Evolutionary conservation across 257 asterid species (phyloP).

Genomic region (Solanum bukasovii): DNA sequence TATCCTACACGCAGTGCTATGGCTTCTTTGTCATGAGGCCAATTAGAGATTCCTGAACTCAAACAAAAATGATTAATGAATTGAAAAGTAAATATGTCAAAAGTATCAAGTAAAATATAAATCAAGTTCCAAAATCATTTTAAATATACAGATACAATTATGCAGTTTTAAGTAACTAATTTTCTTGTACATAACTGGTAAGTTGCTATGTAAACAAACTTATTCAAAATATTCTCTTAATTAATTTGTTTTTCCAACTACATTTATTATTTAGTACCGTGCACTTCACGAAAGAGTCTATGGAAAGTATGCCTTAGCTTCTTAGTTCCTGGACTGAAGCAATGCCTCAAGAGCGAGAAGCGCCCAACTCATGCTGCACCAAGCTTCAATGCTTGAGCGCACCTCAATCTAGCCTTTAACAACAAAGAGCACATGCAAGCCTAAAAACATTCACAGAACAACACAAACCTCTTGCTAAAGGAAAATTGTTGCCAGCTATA

Average conservation of each 20-base stretch:
- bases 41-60: constrained; percentile 42
- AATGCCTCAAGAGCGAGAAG: not conserved
- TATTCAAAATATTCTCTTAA: not conserved
- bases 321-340: not conserved
- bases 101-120: not conserved
- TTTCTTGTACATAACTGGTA: not conserved
- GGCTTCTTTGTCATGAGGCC: constrained; percentile 70
- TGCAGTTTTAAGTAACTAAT: not conserved
- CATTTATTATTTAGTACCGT: not conserved
- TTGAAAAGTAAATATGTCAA: not conserved
- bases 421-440: not conserved
- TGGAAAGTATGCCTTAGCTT: not conserved
- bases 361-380: not conserved
- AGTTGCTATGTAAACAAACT: not conserved
- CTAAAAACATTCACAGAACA: not conserved
- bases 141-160: not conserved
- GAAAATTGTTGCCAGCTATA: constrained; percentile 16
- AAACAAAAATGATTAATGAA: not conserved
- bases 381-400: not conserved
- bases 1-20: constrained; percentile 60
- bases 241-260: not conserved
- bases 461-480: constrained; percentile 19
- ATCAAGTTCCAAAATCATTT: not conserved
- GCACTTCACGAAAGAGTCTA: not conserved
- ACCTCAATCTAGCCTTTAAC: not conserved